A percentile compares a stretch with the other conserved stretches of the same genome.
Conservation (phyloP, 352 stramenopile species). For the Phytophthora tubulina region DNA sequence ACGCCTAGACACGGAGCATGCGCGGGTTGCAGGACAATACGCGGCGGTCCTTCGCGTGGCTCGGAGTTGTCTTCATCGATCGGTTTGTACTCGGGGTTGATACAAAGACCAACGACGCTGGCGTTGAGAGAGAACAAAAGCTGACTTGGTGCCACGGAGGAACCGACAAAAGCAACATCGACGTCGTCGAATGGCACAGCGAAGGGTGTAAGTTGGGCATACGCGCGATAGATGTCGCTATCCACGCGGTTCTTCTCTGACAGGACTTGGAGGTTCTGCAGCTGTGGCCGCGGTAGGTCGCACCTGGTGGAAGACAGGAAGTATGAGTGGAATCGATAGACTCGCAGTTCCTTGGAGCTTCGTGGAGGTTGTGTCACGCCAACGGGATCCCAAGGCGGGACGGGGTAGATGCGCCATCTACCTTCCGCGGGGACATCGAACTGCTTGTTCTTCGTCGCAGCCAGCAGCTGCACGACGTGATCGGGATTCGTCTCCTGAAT, state of each 20-base stretch:
- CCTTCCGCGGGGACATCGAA: constrained; percentile 74
- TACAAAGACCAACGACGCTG: constrained; percentile 77
- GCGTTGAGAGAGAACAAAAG: constrained; percentile 79
- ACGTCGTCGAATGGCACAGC: constrained; percentile 67
- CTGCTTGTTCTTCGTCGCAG: constrained; percentile 89
- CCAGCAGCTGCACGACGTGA: constrained; percentile 95
- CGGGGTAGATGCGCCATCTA: constrained; percentile 64
- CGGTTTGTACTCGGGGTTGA: constrained; percentile 57
- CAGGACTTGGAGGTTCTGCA: constrained; percentile 79
- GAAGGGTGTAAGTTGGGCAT: constrained; percentile 56
- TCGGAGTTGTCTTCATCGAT: constrained; percentile 23
- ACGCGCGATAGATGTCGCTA: constrained; percentile 61
- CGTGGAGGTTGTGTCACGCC: constrained; percentile 68
- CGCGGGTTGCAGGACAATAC: constrained; percentile 62
- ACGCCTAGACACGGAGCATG: constrained; percentile 76
- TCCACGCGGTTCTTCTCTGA: constrained; percentile 76
- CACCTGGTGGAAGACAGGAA: constrained; percentile 62
- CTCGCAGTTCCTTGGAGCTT: constrained; percentile 85
- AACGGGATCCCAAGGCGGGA: constrained; percentile 76
- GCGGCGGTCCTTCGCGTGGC: constrained; percentile 42
- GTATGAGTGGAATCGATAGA: constrained; percentile 86
- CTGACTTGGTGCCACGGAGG: constrained; percentile 76
- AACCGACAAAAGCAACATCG: constrained; percentile 67
- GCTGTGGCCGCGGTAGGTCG: constrained; percentile 43
- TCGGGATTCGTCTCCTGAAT: constrained; percentile 86